Evolutionary conservation across 2,329 filamentous ascomycete species (phyloP).

Genomic region (Hypoxylon sp.): DNA sequence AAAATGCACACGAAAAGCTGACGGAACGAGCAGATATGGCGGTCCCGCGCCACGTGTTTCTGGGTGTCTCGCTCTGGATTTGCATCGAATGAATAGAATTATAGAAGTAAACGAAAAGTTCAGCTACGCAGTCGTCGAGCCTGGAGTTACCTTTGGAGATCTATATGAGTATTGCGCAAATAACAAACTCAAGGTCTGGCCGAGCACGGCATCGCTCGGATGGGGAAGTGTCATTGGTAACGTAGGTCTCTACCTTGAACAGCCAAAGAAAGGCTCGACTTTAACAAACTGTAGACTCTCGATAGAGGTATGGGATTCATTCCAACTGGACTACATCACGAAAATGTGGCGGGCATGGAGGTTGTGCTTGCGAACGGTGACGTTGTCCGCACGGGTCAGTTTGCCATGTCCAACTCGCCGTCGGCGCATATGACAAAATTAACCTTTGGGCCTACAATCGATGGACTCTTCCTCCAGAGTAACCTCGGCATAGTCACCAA

Average conservation of each 20-base stretch:
- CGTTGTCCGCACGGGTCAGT: constrained; percentile 61
- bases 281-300: constrained; percentile 53
- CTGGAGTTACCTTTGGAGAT: constrained; percentile 63
- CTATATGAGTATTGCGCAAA: constrained; percentile 60
- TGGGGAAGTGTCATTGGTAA: constrained; percentile 67
- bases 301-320: constrained; percentile 61
- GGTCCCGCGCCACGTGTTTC: constrained; percentile 63
- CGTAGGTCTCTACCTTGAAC: constrained; percentile 50
- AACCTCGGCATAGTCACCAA: constrained; percentile 70
- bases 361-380: constrained; percentile 62
- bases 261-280: constrained; percentile 7
- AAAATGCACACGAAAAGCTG: constrained; percentile 2
- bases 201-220: constrained; percentile 63
- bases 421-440: constrained; percentile 58
- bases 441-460: constrained; percentile 60
- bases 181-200: constrained; percentile 61
- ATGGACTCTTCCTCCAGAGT: constrained; percentile 67
- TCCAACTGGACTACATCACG: constrained; percentile 59
- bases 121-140: constrained; percentile 62
- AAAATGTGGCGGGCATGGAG: constrained; percentile 62
- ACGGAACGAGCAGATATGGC: constrained; percentile 58
- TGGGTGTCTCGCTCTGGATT: constrained; percentile 62
- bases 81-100: constrained; percentile 62
- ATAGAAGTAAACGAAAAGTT: constrained; percentile 61
- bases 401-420: constrained; percentile 58